Evolutionary conservation across 2,329 filamentous ascomycete genomes (phyloP), one percentile per base, ranked within the genome.

Genomic region (Chrysoporthe cubensis): DNA sequence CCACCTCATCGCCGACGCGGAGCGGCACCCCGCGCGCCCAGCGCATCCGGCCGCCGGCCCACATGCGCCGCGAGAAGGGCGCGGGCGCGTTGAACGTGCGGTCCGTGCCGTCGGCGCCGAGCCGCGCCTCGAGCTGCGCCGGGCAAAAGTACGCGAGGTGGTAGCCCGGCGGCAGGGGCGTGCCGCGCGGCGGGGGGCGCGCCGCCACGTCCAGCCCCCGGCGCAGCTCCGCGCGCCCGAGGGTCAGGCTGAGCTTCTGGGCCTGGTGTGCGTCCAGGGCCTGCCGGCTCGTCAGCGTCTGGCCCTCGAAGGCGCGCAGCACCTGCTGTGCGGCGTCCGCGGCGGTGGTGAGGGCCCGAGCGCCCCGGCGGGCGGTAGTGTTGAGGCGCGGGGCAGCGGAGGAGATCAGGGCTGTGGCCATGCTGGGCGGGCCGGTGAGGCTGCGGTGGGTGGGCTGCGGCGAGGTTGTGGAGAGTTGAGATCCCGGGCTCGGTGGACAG

Each of bases 131-230:
- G 0, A 85, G 69, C 4, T 84, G 84, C 0, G 78, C 78, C 0
- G 88, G 87, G 0, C 87, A 89, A 73, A 91, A 90, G 74, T 90
- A 91, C 0, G 83, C 84, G 0, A 91, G 80, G 72, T 91, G 88
- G 70, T 89, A 88, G 1, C 86, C 87, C 0, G 85, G 81, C 0
- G 88, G 87, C 1, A 90, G 69, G 0, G 82, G 81, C 0, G 85
- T 87, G 8, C 84, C 83, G 0, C 73, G 61, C 0, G 76, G 71
- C 0, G 84, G 81, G 0, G 81, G 66, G 0, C 74, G 65, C 43
- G 77, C 74, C 7, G 80, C 78, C 4, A 84, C 72, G 57, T 82
- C 76, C 5, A 78, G 72, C 1, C 77, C 78, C 1, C 79, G 76
- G 71, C 79, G 79, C 6, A 88, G 76, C 7, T 74, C 71, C 1